These are phyloP conservation scores for Nakazawaea holstii DNA, from an alignment of 805 yeast species.

Conservation along the genomic window DNA sequence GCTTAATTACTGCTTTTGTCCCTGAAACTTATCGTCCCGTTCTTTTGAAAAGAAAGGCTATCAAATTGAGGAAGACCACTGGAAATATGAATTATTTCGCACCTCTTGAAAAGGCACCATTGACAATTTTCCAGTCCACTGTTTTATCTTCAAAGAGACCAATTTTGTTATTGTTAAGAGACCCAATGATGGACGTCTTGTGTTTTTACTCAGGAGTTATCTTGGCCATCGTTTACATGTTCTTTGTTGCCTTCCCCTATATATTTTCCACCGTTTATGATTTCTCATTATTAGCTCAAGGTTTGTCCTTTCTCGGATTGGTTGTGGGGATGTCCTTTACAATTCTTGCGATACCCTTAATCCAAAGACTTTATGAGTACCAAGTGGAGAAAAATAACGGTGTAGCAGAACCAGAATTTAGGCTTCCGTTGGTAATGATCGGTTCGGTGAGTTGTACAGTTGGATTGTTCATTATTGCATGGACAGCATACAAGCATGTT, in stretches of 20 bases:
- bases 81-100: slow-evolving; percentile 34
- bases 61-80: slow-evolving; percentile 37
- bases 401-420: slow-evolving; percentile 46
- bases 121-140: slow-evolving; percentile 32
- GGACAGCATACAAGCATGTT: slow-evolving; percentile 47
- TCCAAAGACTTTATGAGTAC: slow-evolving; percentile 27
- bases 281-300: slow-evolving; percentile 49
- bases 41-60: slow-evolving; percentile 46
- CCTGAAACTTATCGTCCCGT: slow-evolving; percentile 48
- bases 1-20: slow-evolving; percentile 16
- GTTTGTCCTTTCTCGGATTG: slow-evolving; percentile 60
- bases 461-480: slow-evolving; percentile 55
- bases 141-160: slow-evolving; percentile 47
- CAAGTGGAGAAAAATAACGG: slow-evolving; percentile 34
- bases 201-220: slow-evolving; percentile 54
- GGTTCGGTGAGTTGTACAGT: slow-evolving; percentile 45
- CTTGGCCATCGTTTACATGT: slow-evolving; percentile 57
- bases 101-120: slow-evolving; percentile 33
- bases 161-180: slow-evolving; percentile 37
- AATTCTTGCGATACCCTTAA: slow-evolving; percentile 27
- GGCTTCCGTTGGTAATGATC: slow-evolving; percentile 54
- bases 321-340: slow-evolving; percentile 45
- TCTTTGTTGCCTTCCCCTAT: slow-evolving; percentile 61
- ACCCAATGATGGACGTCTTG: slow-evolving; percentile 50
- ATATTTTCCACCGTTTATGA: slow-evolving; percentile 48